These are phyloP conservation scores for Gloeopeniophorella convolvens DNA, from an alignment of 768 basidiomycete genomes.

Conservation along the genomic window DNA sequence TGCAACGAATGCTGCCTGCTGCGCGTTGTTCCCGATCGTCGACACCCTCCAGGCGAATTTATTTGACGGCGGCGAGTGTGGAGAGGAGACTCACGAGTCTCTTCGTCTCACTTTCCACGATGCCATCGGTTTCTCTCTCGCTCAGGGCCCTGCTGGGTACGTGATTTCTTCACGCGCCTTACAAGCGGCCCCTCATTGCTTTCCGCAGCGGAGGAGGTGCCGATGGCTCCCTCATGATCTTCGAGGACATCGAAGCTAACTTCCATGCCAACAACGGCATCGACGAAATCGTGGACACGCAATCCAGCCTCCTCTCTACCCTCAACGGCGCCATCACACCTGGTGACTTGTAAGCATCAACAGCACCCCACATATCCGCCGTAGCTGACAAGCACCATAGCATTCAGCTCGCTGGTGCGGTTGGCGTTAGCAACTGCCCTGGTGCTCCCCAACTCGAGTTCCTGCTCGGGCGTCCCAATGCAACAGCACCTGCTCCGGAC, in stretches of 20 bases:
- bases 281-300: slow-evolving; percentile 35
- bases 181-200: not conserved
- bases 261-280: slow-evolving; percentile 39
- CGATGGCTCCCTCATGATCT: slow-evolving; percentile 45
- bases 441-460: slow-evolving; percentile 35
- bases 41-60: slow-evolving; percentile 28
- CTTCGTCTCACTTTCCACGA: slow-evolving; percentile 28
- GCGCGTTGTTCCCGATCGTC: slow-evolving; percentile 27
- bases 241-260: slow-evolving; percentile 35
- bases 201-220: slow-evolving; percentile 26
- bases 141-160: slow-evolving; percentile 17
- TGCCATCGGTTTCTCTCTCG: slow-evolving; percentile 19
- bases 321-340: slow-evolving; percentile 30
- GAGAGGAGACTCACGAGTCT: slow-evolving; percentile 27
- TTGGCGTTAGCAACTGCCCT: slow-evolving; percentile 33
- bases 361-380: not conserved
- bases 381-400: slow-evolving; percentile 4
- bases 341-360: slow-evolving; percentile 41
- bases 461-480: slow-evolving; percentile 32
- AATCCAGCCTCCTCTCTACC: slow-evolving; percentile 30
- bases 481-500: slow-evolving; percentile 27
- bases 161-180: not conserved
- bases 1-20: slow-evolving; percentile 28
- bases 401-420: slow-evolving; percentile 33
- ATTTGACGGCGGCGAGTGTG: slow-evolving; percentile 28